Base-by-base conservation (phyloP, 306 rosid genomes). In the Fagus sylvatica region DNA sequence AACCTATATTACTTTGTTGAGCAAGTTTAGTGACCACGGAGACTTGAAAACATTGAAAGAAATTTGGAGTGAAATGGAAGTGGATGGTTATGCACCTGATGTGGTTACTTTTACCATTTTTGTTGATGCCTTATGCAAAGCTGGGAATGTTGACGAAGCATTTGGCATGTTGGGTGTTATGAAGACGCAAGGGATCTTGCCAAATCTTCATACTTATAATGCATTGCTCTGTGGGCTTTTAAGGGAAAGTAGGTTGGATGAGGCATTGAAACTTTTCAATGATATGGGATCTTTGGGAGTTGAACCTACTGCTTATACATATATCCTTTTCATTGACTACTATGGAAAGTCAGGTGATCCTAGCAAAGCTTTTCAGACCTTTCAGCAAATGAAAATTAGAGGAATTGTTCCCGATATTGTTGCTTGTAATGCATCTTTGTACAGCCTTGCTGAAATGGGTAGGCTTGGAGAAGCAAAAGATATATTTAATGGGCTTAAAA, bases 171-270 rank as follows among this genome's bases (percentile, higher is more conserved):
- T 92, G 79, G 91, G 87, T 8, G 79, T 80, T 76, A 95, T 95
- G 98, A 87, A 48, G 77, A 73, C 64, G 65, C 83, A 89, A 83
- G 90, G 92, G 74, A 72, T 88, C 75, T 84, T 76, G 12, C 97
- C 98, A 33, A 95, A 92, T 87, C 97, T 95, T 81, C 98, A 89
- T 80, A 91, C 98, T 11, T 91, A 91, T 85, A 95, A 91, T 89
- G 85, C 97, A 0, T 82, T 95, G 82, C 86, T 95, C 67, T 81
- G 89, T 84, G 98, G 98, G 40, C 93, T 92, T 66, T 41, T 92
- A 82, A 82, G 84, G 82, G 69, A 76, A 57, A 76, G 85, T 72
- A 92, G 88, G 84, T 81, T 95, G 75, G 92, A 89, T 1, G 93
- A 91, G 73, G 98, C 98, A 33, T 72, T 95, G 73, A 76, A 88